phyloP scores from a whole-genome alignment of 768 basidiomycete species.

The Boletus tylopilopsis region DNA sequence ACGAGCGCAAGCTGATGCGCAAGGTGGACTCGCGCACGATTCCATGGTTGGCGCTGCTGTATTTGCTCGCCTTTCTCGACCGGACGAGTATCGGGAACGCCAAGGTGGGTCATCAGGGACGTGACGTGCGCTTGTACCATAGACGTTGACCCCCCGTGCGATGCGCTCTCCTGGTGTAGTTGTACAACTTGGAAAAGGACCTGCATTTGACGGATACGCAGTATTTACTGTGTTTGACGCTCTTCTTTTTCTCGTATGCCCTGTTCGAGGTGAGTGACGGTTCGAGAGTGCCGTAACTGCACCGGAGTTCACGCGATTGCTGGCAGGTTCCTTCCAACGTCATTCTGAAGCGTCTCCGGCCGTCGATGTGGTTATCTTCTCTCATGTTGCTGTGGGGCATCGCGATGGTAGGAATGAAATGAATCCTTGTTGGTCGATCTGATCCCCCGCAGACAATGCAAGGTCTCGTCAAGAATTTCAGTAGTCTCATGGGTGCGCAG shows the following conservation, averaged over 20 bases:
- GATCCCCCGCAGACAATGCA: conserved; percentile 70
- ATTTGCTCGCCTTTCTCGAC: conserved; percentile 69
- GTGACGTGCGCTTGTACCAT: neutral
- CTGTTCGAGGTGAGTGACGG: conserved; percentile 54
- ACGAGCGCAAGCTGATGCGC: conserved; percentile 66
- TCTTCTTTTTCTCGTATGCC: conserved; percentile 62
- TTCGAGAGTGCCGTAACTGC: neutral
- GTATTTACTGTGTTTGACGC: conserved; percentile 59
- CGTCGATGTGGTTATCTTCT: conserved; percentile 71
- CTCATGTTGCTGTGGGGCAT: conserved; percentile 76
- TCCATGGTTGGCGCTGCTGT: conserved; percentile 72
- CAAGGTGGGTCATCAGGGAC: conserved; percentile 17
- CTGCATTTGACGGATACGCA: conserved; percentile 62
- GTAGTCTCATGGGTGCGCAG: conserved; percentile 59
- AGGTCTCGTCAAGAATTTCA: conserved; percentile 65
- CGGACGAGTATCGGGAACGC: conserved; percentile 52
- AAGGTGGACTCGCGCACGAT: conserved; percentile 67
- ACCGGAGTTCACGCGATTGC: neutral
- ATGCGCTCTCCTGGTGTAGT: conserved; percentile 33
- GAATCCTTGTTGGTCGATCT: no score
- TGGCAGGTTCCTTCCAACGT: conserved; percentile 63
- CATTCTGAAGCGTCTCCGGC: conserved; percentile 67
- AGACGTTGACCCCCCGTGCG: neutral
- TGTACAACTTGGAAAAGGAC: conserved; percentile 58
- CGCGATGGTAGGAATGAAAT: conserved; percentile 52